A percentile compares a stretch with the other conserved stretches of the same genome.
These are phyloP conservation scores for Gracilaria gracilis DNA, from an alignment of 23 red algal genomes.

Conservation along the genomic window DNA sequence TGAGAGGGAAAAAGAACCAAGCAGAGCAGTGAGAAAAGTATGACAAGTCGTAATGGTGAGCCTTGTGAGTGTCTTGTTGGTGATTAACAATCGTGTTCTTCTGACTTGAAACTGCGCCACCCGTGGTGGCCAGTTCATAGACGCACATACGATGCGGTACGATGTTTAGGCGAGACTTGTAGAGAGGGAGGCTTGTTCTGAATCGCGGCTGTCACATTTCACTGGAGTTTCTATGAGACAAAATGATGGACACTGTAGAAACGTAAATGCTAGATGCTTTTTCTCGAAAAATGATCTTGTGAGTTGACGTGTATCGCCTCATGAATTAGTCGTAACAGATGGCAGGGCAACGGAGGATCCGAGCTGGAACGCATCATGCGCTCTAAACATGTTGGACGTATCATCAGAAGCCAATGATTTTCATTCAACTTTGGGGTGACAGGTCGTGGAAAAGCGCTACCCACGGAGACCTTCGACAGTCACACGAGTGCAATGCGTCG, in stretches of 20 bases:
- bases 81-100: background rate
- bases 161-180: too few species aligned
- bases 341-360: background rate
- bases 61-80: background rate
- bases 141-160: background rate
- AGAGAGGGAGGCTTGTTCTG: too few species aligned
- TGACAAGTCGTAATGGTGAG: background rate
- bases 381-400: background rate
- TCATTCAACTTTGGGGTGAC: background rate
- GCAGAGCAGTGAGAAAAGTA: background rate
- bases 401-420: background rate
- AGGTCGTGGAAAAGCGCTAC: background rate
- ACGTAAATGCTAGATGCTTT: too few species aligned
- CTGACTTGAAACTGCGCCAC: background rate
- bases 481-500: background rate
- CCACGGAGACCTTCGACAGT: background rate
- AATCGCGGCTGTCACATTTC: too few species aligned
- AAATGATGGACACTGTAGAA: too few species aligned
- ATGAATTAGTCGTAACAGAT: background rate
- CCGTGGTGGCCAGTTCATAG: too few species aligned
- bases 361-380: background rate
- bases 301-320: background rate
- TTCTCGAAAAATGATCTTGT: too few species aligned
- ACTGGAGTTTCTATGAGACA: too few species aligned
- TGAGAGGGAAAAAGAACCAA: background rate